phyloP scores from a whole-genome alignment of 2,329 filamentous ascomycete species.

The Alternaria postmessia region DNA sequence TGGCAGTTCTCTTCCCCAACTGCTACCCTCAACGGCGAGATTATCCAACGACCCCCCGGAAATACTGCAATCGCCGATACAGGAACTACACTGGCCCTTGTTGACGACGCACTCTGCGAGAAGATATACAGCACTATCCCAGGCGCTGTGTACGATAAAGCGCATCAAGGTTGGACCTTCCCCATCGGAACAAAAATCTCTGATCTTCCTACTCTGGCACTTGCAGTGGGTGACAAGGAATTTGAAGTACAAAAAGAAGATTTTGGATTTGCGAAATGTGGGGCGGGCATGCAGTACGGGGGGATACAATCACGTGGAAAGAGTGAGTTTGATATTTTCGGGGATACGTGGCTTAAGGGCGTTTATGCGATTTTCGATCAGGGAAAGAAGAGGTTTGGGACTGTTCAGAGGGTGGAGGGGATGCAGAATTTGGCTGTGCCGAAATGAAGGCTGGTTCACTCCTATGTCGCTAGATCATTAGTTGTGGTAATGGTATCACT shows the following conservation, averaged over 20 bases:
- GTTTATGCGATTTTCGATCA: conserved; percentile 73
- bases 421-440: conserved; percentile 35
- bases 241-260: conserved; percentile 65
- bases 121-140: conserved; percentile 71
- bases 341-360: conserved; percentile 70
- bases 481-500: neutral
- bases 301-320: conserved; percentile 65
- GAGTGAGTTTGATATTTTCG: conserved; percentile 67
- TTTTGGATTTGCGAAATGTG: conserved; percentile 65
- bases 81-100: conserved; percentile 72
- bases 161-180: conserved; percentile 70
- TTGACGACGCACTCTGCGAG: conserved; percentile 68
- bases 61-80: conserved; percentile 77
- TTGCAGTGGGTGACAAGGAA: conserved; percentile 69
- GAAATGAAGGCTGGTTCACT: neutral
- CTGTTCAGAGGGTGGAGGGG: conserved; percentile 59
- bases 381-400: conserved; percentile 67
- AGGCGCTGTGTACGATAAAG: conserved; percentile 60
- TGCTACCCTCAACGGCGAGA: conserved; percentile 65
- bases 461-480: neutral
- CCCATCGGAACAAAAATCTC: conserved; percentile 62
- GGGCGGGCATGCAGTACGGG: conserved; percentile 66
- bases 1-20: conserved; percentile 71
- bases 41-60: conserved; percentile 54
- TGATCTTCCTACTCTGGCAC: conserved; percentile 66